Conservation (phyloP, 768 basidiomycete species). For the Hortiboletus campestris region DNA sequence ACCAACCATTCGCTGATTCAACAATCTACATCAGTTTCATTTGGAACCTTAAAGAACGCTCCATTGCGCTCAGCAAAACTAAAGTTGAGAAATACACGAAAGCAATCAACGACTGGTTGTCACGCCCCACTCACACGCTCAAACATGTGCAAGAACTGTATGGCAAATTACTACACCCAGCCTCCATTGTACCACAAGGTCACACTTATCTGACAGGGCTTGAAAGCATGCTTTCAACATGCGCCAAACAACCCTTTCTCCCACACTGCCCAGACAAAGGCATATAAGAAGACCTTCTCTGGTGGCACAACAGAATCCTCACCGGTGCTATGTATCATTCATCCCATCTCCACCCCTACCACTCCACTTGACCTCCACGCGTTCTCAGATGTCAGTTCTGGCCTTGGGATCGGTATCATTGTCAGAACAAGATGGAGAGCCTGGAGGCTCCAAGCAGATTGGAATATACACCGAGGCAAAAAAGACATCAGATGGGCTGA, state of each 20-base stretch:
- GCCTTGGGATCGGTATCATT: too few species aligned
- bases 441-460: too few species aligned
- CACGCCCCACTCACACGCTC: rapidly evolving
- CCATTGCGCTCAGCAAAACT: too few species aligned
- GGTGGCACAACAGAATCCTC: background rate
- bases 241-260: slow-evolving; percentile 27
- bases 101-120: background rate
- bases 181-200: slow-evolving; percentile 29
- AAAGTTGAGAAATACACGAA: too few species aligned
- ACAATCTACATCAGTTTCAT: background rate
- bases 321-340: too few species aligned
- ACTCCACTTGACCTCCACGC: too few species aligned
- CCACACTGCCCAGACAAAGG: slow-evolving; percentile 12
- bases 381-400: too few species aligned
- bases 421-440: too few species aligned
- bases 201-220: slow-evolving; percentile 37
- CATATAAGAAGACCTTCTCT: background rate
- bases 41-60: background rate
- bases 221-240: too few species aligned
- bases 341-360: too few species aligned
- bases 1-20: background rate
- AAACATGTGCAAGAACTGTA: slow-evolving; percentile 4
- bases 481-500: background rate
- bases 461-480: too few species aligned
- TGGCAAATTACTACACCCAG: slow-evolving; percentile 10